Conservation (phyloP, 192 early-diverging fungal genomes). For the Coemansia sp. region DNA sequence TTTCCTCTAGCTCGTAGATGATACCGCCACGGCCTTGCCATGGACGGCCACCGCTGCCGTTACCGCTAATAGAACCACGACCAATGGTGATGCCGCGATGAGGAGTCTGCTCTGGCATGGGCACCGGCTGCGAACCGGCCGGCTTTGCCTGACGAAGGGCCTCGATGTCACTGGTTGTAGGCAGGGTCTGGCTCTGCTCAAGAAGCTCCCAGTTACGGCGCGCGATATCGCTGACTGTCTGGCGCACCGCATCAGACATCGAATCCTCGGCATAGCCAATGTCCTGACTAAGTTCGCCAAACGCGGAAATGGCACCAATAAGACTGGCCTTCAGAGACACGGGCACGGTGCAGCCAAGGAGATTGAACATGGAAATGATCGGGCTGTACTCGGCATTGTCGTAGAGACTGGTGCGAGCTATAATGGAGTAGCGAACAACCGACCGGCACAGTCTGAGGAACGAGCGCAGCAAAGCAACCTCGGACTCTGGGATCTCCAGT, state of each 20-base stretch:
- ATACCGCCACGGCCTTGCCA: constrained; percentile 56
- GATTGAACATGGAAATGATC: constrained; percentile 69
- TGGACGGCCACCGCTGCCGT: constrained; percentile 13
- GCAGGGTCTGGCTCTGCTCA: constrained; percentile 70
- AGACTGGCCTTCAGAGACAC: constrained; percentile 81
- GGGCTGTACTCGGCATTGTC: constrained; percentile 69
- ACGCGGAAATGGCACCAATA: constrained; percentile 77
- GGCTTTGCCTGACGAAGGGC: constrained; percentile 22
- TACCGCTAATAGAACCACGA: constrained; percentile 8
- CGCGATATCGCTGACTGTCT: constrained; percentile 58
- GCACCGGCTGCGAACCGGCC: constrained; percentile 14
- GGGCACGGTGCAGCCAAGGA: constrained; percentile 77
- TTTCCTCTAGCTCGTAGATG: constrained; percentile 78
- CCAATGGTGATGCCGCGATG: constrained; percentile 22
- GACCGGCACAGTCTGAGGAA: constrained; percentile 76
- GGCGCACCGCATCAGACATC: constrained; percentile 26
- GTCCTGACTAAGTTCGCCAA: constrained; percentile 56
- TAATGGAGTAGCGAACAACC: constrained; percentile 74
- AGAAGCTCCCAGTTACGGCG: constrained; percentile 76
- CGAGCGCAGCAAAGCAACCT: constrained; percentile 68
- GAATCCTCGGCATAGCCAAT: constrained; percentile 40
- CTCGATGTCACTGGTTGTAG: constrained; percentile 39
- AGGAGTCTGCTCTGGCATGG: constrained; percentile 24
- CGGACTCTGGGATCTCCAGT: constrained; percentile 67
- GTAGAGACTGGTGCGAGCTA: constrained; percentile 67